Conservation (phyloP, 2,329 filamentous ascomycete genomes). For the Fusarium hostae region DNA sequence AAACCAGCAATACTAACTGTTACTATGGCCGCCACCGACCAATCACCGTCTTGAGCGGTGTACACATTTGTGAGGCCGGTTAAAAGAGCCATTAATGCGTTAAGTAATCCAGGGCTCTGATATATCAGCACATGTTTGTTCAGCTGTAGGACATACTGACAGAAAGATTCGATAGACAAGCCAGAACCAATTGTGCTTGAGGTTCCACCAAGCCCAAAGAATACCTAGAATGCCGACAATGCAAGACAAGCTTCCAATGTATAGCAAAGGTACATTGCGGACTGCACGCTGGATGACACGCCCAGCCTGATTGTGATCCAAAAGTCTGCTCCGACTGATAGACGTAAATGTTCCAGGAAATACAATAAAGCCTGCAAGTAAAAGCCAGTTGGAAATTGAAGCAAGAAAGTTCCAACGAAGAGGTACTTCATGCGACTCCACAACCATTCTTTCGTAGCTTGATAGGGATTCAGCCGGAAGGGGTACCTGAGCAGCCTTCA, state of each 20-base stretch:
- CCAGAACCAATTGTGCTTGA: conserved; percentile 14
- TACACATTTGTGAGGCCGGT: background rate
- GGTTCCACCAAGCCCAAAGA: conserved; percentile 12
- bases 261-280: background rate
- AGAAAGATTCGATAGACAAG: conserved; percentile 18
- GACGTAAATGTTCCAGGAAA: conserved; percentile 20
- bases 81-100: background rate
- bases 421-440: conserved; percentile 8
- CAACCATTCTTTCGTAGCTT: conserved; percentile 11
- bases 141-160: conserved; percentile 1
- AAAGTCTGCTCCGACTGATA: background rate
- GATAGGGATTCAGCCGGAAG: background rate
- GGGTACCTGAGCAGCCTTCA: background rate
- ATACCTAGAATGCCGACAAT: background rate
- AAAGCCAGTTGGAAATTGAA: conserved; percentile 20
- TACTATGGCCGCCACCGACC: background rate
- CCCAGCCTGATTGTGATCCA: background rate
- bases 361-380: conserved; percentile 16
- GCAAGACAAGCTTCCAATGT: background rate
- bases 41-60: background rate
- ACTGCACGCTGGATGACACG: background rate
- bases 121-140: background rate
- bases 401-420: conserved; percentile 9
- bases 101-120: background rate
- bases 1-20: background rate